A percentile compares a stretch with the other conserved stretches of the same genome.
phyloP scores from a whole-genome alignment of 2,329 filamentous ascomycete genomes.

The Trichoderma guizhouense region DNA sequence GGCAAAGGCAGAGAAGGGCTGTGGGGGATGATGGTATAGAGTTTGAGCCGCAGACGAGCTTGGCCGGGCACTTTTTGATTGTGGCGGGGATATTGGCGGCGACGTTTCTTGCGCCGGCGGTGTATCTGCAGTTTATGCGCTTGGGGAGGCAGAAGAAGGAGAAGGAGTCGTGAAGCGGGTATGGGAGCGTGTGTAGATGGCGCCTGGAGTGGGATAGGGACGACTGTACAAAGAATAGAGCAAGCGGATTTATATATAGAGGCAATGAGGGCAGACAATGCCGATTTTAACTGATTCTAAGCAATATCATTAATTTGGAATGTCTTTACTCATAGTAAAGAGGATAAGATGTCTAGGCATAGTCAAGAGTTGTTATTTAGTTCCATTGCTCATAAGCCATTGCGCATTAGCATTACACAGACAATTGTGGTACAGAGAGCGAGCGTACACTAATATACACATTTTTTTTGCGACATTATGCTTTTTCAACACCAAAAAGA shows the following conservation, averaged over 20 bases:
- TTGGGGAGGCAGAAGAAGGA: conserved; percentile 31
- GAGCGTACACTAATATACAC: conserved; percentile 7
- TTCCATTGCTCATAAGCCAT: neutral
- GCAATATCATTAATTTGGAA: neutral
- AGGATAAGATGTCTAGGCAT: neutral
- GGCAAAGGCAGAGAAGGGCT: conserved; percentile 36
- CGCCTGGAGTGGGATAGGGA: neutral
- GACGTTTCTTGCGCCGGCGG: conserved; percentile 45
- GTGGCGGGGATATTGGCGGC: conserved; percentile 47
- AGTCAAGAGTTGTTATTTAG: neutral
- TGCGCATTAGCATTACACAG: neutral
- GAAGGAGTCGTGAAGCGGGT: neutral
- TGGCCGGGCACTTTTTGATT: conserved; percentile 47
- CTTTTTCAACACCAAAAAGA: neutral
- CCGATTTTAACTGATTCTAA: neutral
- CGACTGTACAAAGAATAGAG: neutral
- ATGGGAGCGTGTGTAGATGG: neutral
- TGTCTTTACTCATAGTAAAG: too few relatives aligned
- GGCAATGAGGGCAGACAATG: neutral
- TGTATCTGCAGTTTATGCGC: conserved; percentile 38
- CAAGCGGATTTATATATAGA: neutral
- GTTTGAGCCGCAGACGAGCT: conserved; percentile 41
- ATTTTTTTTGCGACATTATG: neutral
- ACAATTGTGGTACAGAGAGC: neutral
- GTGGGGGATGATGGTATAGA: conserved; percentile 37